Evolutionary conservation across 2,329 filamentous ascomycete species (phyloP), one percentile per base, ranked within the genome.

Genomic region (Cladophialophora exuberans): DNA sequence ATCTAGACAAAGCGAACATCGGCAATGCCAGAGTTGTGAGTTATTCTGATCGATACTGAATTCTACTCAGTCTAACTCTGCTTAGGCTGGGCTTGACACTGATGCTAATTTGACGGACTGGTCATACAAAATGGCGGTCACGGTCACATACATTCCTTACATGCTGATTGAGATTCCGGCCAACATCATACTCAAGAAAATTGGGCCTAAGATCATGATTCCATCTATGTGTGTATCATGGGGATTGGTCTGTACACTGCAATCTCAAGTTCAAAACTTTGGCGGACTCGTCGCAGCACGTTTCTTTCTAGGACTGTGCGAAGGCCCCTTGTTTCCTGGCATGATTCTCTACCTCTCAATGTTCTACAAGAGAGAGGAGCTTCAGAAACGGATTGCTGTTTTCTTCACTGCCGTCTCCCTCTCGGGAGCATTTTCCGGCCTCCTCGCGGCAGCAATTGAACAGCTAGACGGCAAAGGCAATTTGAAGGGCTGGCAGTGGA

Each of bases 351-450:
- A 88, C 63, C 75, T 89, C 10, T 85, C 83, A 0, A 75, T 77
- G 5, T 79, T 88, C 59, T 85, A 87, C 63, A 80, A 76, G 15
- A 74, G 83, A 17, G 73, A 77, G 1, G 83, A 87, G 60, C 72
- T 87, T 58, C 82, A 83, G 0, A 68, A 86, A 31, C 76, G 85
- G 3, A 85, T 88, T 45, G 85, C 84, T 25, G 72, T 88, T 4
- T 87, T 88, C 64, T 88, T 87, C 66, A 86, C 83, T 0, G 83
- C 84, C 1, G 83, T 84, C 0, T 85, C 83, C 1, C 69, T 88
- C 4, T 85, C 83, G 0, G 83, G 84, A 2, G 83, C 83, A 1
- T 87, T 86, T 65, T 83, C 83, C 23, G 84, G 79, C 6, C 36
- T 59, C 1, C 30, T 59, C 6, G 56, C 56, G 11, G 48, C 71